Conservation (phyloP, 768 basidiomycete genomes). For the Suillus ampliporus region DNA sequence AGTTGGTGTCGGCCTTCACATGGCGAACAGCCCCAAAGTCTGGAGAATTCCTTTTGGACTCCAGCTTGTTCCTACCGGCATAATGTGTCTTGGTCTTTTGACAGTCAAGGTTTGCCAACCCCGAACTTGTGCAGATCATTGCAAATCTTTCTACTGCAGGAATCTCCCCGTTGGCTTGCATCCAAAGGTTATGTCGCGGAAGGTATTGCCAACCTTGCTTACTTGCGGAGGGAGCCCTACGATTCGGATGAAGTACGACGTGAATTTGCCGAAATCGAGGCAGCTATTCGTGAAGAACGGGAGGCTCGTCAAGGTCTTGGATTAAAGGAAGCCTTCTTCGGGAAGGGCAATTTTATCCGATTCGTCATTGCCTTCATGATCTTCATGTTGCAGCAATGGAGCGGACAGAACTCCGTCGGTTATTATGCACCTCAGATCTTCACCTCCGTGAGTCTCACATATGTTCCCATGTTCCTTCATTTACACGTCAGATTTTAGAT, state of each 20-base stretch:
- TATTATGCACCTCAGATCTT: slow-evolving; percentile 83
- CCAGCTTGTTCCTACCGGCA: slow-evolving; percentile 78
- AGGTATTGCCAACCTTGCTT: slow-evolving; percentile 65
- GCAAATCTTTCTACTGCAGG: slow-evolving; percentile 44
- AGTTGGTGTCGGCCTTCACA: slow-evolving; percentile 68
- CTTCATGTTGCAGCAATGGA: slow-evolving; percentile 84
- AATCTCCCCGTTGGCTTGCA: slow-evolving; percentile 80
- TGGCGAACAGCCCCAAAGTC: slow-evolving; percentile 50
- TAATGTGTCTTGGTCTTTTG: slow-evolving; percentile 69
- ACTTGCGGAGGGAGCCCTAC: slow-evolving; percentile 54
- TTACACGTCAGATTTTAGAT: slow-evolving; percentile 46
- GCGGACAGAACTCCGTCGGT: slow-evolving; percentile 82
- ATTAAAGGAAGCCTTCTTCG: slow-evolving; percentile 72
- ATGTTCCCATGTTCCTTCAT: background rate
- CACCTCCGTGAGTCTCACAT: slow-evolving; percentile 50
- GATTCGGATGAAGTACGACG: slow-evolving; percentile 53
- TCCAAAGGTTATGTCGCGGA: slow-evolving; percentile 61
- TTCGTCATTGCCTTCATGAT: slow-evolving; percentile 86
- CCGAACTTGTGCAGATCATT: background rate
- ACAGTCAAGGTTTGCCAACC: slow-evolving; percentile 56
- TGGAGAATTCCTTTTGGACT: slow-evolving; percentile 80
- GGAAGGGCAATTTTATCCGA: slow-evolving; percentile 81
- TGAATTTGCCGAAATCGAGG: slow-evolving; percentile 83
- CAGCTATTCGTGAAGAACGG: slow-evolving; percentile 76
- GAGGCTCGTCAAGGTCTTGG: slow-evolving; percentile 69